Evolutionary conservation across 2,329 filamentous ascomycete species (phyloP), one percentile per base, ranked within the genome.

Genomic region (Pseudocercospora musae): DNA sequence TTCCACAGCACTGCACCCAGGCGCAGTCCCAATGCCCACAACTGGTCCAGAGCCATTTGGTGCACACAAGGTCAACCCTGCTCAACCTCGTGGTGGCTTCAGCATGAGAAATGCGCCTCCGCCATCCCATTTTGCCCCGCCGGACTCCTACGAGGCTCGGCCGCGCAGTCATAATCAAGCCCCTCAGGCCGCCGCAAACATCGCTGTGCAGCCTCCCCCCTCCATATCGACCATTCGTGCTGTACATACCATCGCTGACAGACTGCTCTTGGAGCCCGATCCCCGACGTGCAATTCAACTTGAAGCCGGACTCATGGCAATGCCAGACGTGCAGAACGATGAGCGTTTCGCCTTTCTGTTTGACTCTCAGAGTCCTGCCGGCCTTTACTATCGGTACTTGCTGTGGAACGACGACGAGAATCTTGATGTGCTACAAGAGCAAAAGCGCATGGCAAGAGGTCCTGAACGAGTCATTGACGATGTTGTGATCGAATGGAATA

Each of bases 261-360:
- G 85, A 2, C 81, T 98, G 0, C 79, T 97, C 8, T 85, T 87
- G 21, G 87, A 95, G 68, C 62, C 66, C 6, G 64, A 72, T 63
- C 62, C 70, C 5, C 49, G 65, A 49, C 63, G 72, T 40, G 92
- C 93, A 0, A 87, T 91, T 0, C 91, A 95, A 71, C 96, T 96
- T 64, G 95, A 99, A 76, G 92, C 93, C 4, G 81, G 96, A 1
- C 83, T 99, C 6, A 98, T 98, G 95, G 89, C 88, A 55, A 84
- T 91, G 18, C 86, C 90, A 0, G 87, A 92, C 59, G 89, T 98
- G 0, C 91, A 96, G 73, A 84, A 83, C 44, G 91, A 96, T 63
- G 91, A 96, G 75, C 92, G 89, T 68, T 98, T 94, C 87, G 90
- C 92, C 0, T 99, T 93, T 90, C 81, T 99, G 4, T 99, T 91